Conservation (phyloP, 2,329 filamentous ascomycete species). For the Ilyonectria mors-panacis region DNA sequence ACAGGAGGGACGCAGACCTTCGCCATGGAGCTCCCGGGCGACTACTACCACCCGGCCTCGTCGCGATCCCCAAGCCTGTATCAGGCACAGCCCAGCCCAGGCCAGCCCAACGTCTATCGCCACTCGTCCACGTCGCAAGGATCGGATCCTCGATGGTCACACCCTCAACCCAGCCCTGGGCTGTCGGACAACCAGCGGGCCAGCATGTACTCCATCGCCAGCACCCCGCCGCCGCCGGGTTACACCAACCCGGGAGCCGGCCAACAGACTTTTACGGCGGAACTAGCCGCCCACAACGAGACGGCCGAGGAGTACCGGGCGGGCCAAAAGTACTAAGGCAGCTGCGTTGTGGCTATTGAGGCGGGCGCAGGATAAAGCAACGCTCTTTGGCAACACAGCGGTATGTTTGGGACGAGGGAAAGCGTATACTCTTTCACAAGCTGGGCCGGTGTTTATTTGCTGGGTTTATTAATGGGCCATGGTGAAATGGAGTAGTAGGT, state of each 20-base stretch:
- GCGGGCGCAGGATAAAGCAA: neutral
- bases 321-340: slow-evolving; percentile 24
- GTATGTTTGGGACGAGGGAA: slow-evolving; percentile 1
- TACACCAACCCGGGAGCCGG: slow-evolving; percentile 58
- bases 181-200: slow-evolving; percentile 42
- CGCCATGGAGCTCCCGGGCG: slow-evolving; percentile 63
- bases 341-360: neutral
- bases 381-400: neutral
- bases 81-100: slow-evolving; percentile 43
- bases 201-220: slow-evolving; percentile 46
- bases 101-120: slow-evolving; percentile 40
- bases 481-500: slow-evolving; percentile 21
- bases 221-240: slow-evolving; percentile 46
- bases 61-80: slow-evolving; percentile 52
- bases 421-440: neutral
- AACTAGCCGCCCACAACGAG: slow-evolving; percentile 64
- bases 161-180: slow-evolving; percentile 47
- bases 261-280: slow-evolving; percentile 59
- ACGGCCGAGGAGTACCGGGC: slow-evolving; percentile 60
- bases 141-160: slow-evolving; percentile 61
- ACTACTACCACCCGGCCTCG: slow-evolving; percentile 59
- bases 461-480: neutral
- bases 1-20: slow-evolving; percentile 40
- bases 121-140: slow-evolving; percentile 41
- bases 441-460: neutral